Evolutionary conservation across 257 asterid species (phyloP).

Genomic region (Petrea volubilis): DNA sequence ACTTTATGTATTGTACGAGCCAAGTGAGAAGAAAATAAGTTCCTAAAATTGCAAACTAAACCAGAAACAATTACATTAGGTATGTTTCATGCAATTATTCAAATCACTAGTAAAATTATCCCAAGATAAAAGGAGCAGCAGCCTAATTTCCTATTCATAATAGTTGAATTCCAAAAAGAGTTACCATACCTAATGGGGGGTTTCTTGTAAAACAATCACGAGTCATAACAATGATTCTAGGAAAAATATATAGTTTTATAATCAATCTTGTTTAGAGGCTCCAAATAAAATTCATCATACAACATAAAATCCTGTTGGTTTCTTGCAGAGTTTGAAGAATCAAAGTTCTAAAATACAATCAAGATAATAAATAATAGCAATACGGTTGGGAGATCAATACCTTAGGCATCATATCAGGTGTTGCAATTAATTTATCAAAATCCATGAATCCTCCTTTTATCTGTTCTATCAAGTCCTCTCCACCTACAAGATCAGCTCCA

Average conservation of each 20-base stretch:
- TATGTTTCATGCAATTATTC: neutral
- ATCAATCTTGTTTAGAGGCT: conserved; percentile 1
- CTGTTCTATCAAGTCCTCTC: conserved; percentile 90
- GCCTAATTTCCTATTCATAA: neutral
- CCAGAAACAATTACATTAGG: neutral
- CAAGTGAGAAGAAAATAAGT: neutral
- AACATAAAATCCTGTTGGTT: too few relatives aligned
- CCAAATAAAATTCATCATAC: too few relatives aligned
- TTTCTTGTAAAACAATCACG: neutral
- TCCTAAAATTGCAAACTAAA: neutral
- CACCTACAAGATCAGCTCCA: conserved; percentile 97
- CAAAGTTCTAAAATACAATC: neutral
- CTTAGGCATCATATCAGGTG: conserved; percentile 99
- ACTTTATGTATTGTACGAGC: too few relatives aligned
- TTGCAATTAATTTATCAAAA: conserved; percentile 92
- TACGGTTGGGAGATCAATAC: conserved; percentile 32
- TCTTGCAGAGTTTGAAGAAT: too few relatives aligned
- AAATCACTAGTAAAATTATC: neutral
- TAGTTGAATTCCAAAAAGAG: neutral
- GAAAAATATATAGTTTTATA: neutral
- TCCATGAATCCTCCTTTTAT: conserved; percentile 96
- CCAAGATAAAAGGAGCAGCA: neutral
- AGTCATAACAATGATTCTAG: neutral
- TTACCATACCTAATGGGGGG: too few relatives aligned
- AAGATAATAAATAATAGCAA: neutral